Evolutionary conservation across 73 alveolate species (phyloP), one percentile per base, ranked within the genome.

Genomic region (Paramecium pentaurelia): DNA sequence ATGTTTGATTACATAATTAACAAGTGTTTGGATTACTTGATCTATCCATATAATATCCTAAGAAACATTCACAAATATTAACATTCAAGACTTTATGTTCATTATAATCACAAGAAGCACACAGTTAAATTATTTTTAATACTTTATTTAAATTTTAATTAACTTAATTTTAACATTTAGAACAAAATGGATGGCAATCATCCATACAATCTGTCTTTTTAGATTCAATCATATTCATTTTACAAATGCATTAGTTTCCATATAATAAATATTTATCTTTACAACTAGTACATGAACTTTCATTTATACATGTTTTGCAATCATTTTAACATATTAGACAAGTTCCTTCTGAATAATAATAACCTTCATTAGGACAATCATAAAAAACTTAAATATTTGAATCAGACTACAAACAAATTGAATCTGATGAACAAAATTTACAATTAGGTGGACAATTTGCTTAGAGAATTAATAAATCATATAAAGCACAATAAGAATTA

Each of bases 401-500:
- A 2, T 12, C 22, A 14, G 16, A 3, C 18, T 36, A 30, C 1
- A 2, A 16, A 49, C 91, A 80, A 42, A 25, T n/a, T 8, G 58
- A 11, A 45, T 40, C 36, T 45, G 42, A 22, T 27, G 2, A 27
- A 45, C 91, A 80, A 11, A 3, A 22, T 20, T 28, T 6, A 45
- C 91, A 80, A 80, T 44, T 40, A n/a, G 20, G 22, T 6, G 91
- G 77, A 80, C 91, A 80, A 20, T 64, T 73, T 2, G 60, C 47
- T 37, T 3, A 30, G 4, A 73, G 40, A 16, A 73, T 37, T 37
- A 20, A 5, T 36, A 30, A 73, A 73, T 73, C 47, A 73, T 73
- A 37, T 6, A 37, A 4, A 5, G 37, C 38, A 18, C 60, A 37
- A 73, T 28, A 73, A 2, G 20, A 20, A 4, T 1, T 36, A 11